Evolutionary conservation across 208 protist genomes (phyloP), one percentile per base, ranked within the genome.

Genomic region (Trypanosoma conorhini): DNA sequence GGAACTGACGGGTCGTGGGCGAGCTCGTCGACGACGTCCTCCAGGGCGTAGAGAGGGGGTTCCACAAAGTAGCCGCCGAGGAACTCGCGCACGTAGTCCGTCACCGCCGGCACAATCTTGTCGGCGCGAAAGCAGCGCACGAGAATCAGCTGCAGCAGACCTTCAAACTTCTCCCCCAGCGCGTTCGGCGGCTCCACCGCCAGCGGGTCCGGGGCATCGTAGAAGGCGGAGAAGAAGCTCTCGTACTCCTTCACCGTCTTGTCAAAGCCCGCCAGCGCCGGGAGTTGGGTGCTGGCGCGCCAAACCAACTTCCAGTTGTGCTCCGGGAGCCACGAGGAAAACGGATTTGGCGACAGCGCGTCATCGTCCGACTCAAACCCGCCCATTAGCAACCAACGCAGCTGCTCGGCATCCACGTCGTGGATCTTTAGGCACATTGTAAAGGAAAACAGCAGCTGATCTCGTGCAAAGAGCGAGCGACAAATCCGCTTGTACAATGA

Each of bases 371-470:
- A 72, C 62, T 94, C 86, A 65, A 96, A 83, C 52, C 91, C 91
- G 65, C 95, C 96, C 64, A 95, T 89, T 44, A 98, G 77, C 54
- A 99, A 77, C 86, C 97, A 98, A 22, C 94, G 90, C 50, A 98
- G 81, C 74, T 97, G 76, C 31, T 71, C 70, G 24, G 82, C 48
- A 79, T 99, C 87, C 42, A 98, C 88, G n/a, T 87, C 57, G 80
- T 94, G 87, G 33, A 98, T 91, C 84, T 95, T 90, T 40, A 97
- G 80, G 48, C 90, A 96, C 84, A 99, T 97, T 38, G 95, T 92
- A 67, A 98, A 96, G n/a, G 93, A 97, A 80, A 98, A 97, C 62
- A 97, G 79, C 5, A 99, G 83, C 84, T 98, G 96, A 70, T 98
- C 92, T 51, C 82, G 81, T 26, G 94, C 96, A 74, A 98, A 99